Percentiles rank a stretch among this genome's conserved stretches.
phyloP scores from a whole-genome alignment of 345 rosid genomes.

The thale cress (Arabidopsis thaliana) region TAIR10.1 NC_003070.9:4618001-4618500 shows the following conservation, averaged over 20 bases:
- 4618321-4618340: constrained; percentile 27
- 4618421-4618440: neutral
- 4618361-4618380: too few relatives aligned
- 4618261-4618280: constrained; percentile 20
- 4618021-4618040: constrained; percentile 70
- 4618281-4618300: constrained; percentile 24
- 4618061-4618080: constrained; percentile 61
- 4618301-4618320: constrained; percentile 26
- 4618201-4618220: constrained; percentile 29
- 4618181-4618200: constrained; percentile 39
- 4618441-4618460: neutral
- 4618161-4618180: constrained; percentile 35
- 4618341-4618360: too few relatives aligned
- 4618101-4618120: constrained; percentile 53
- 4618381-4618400: too few relatives aligned
- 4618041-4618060: constrained; percentile 65
- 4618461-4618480: neutral
- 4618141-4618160: constrained; percentile 59
- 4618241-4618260: neutral
- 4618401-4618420: neutral
- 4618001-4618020: constrained; percentile 72
- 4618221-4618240: constrained; percentile 34
- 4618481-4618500: neutral
- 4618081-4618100: constrained; percentile 60
- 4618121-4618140: constrained; percentile 67